Evolutionary conservation across 805 yeast genomes (phyloP).

Genomic region (Metahyphopichia silvanorum): DNA sequence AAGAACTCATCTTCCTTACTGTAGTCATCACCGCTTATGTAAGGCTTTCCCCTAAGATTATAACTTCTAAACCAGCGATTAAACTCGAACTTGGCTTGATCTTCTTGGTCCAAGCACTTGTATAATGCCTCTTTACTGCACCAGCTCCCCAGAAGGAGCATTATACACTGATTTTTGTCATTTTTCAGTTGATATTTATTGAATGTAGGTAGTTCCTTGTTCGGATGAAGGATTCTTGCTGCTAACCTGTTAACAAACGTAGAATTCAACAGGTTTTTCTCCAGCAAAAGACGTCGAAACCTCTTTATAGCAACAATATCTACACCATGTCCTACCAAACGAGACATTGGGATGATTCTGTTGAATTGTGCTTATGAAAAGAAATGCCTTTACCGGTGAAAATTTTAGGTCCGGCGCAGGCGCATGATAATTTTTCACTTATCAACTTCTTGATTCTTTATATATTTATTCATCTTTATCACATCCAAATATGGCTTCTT

Average conservation of each 20-base stretch:
- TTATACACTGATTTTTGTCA: conserved; percentile 22
- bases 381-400: neutral
- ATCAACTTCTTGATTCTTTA: too few relatives aligned
- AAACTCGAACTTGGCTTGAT: conserved; percentile 55
- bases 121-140: conserved; percentile 72
- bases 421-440: too few relatives aligned
- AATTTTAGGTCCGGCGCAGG: too few relatives aligned
- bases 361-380: too few relatives aligned
- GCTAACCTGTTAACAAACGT: conserved; percentile 36
- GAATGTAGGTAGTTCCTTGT: conserved; percentile 37
- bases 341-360: too few relatives aligned
- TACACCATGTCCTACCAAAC: conserved; percentile 51
- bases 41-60: conserved; percentile 42
- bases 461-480: too few relatives aligned
- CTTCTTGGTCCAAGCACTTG: conserved; percentile 49
- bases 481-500: conserved; percentile 66
- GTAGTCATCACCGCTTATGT: conserved; percentile 30
- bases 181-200: conserved; percentile 5
- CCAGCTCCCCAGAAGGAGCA: conserved; percentile 58
- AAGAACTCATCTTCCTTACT: conserved; percentile 44
- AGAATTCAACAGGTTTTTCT: conserved; percentile 18
- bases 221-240: conserved; percentile 49
- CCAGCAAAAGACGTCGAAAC: conserved; percentile 38
- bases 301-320: conserved; percentile 52
- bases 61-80: conserved; percentile 55